Conservation (phyloP, 2,329 filamentous ascomycete genomes). For the Teratosphaeria nubilosa region DNA sequence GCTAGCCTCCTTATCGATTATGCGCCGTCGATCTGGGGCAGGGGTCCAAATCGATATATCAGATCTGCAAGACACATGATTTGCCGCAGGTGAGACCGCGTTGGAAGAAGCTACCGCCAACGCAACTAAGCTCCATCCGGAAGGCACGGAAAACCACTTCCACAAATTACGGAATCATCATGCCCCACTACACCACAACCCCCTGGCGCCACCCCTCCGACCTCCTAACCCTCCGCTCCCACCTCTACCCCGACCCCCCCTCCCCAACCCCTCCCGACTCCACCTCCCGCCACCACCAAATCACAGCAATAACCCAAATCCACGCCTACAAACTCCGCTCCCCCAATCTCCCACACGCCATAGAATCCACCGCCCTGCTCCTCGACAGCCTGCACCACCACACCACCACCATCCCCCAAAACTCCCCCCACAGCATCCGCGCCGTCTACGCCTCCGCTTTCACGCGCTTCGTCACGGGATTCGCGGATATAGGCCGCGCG, state of each 20-base stretch:
- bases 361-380: constrained; percentile 68
- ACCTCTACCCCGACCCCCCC: constrained; percentile 47
- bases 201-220: constrained; percentile 60
- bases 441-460: constrained; percentile 67
- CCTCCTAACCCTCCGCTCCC: constrained; percentile 53
- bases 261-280: constrained; percentile 5
- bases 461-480: constrained; percentile 60
- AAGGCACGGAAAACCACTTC: not conserved
- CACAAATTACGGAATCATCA: constrained; percentile 21
- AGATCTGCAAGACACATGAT: no score
- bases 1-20: not conserved
- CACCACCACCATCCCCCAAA: constrained; percentile 26
- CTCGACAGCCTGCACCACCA: constrained; percentile 60
- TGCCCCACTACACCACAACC: constrained; percentile 64
- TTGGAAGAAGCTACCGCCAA: not conserved
- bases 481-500: constrained; percentile 64
- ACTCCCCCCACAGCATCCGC: constrained; percentile 47
- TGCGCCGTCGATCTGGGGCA: not conserved
- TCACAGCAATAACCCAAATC: constrained; percentile 29
- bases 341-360: constrained; percentile 60
- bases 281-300: constrained; percentile 20
- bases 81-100: no score
- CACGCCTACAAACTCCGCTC: constrained; percentile 56
- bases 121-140: not conserved
- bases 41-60: not conserved